Evolutionary conservation across 2,329 filamentous ascomycete genomes (phyloP), one percentile per base, ranked within the genome.

Genomic region (Fusarium sp.): DNA sequence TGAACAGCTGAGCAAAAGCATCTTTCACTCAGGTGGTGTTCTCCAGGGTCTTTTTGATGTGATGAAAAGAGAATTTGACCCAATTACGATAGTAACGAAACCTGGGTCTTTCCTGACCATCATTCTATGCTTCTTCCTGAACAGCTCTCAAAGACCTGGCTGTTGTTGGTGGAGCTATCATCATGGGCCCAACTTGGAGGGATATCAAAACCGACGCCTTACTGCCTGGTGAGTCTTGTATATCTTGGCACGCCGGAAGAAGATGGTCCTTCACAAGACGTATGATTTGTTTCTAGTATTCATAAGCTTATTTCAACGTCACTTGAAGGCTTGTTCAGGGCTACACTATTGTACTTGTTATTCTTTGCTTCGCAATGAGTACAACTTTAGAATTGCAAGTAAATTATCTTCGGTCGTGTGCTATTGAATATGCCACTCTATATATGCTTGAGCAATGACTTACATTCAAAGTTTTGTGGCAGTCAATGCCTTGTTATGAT

Each of bases 251-350:
- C 40, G 34, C 51, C 44, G 21, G 32, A 54, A 50, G 32, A 48
- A 45, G 42, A 40, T 28, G n/a, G 15, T 39, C 21, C 36, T 55
- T 19, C 2, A 7, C 20, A 23, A 30, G 28, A n/a, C 15, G 28
- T 5, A 11, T 40, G 4, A 23, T 23, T 40, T 46, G 26, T 57
- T 44, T 6, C 23, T 15, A 26, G 43, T 49, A 43, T 38, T 36
- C 19, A 23, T 40, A 49, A 71, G 69, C 56, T 71, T 71, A 68
- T 57, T 71, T 58, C 54, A 56, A 72, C 68, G 67, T 70, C 66
- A 23, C 17, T 39, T 30, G 32, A n/a, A 17, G 23, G 32, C 39
- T 32, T 46, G 10, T 20, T 17, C 12, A 14, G 14, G 2, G 24
- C 10, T 47, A 4, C 20, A 15, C 9, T 4, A 7, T 17, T 19